Percentiles rank a stretch among this genome's conserved stretches.
Conservation (phyloP, 108 stramenopile species). For the Aureococcus anophagefferens region DNA sequence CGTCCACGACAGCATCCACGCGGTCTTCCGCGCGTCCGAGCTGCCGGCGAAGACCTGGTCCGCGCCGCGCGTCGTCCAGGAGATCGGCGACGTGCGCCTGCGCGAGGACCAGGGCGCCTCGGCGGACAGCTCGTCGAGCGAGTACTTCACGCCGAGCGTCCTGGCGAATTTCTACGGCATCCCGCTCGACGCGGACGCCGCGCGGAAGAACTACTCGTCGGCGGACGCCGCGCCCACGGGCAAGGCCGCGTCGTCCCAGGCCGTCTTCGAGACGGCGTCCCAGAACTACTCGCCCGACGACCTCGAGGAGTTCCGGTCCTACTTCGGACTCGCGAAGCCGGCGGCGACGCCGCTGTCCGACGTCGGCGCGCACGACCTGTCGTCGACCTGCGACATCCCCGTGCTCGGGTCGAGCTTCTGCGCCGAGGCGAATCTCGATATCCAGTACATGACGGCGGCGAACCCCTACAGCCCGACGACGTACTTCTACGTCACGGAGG, state of each 20-base stretch:
- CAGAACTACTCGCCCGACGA: slow-evolving; percentile 2
- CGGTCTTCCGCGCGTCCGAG: not conserved
- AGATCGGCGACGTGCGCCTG: not conserved
- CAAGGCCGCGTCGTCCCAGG: not conserved
- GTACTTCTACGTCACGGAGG: not conserved
- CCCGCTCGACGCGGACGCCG: no score
- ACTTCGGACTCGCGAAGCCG: not conserved
- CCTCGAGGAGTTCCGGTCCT: not conserved
- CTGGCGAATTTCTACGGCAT: not conserved
- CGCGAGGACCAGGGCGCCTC: no score
- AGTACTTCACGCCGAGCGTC: not conserved
- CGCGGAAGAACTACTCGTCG: no score
- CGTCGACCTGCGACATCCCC: not conserved
- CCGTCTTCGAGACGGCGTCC: not conserved
- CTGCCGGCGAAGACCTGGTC: not conserved
- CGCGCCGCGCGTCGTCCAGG: not conserved
- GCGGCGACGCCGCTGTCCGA: not conserved
- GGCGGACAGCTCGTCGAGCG: not conserved
- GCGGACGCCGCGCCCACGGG: not conserved
- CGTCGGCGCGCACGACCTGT: not conserved
- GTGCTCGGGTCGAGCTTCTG: not conserved
- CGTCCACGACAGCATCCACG: not conserved
- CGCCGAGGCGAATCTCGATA: slow-evolving; percentile 5
- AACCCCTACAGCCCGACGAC: not conserved
- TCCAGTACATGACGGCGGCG: slow-evolving; percentile 6